A percentile compares a stretch with the other conserved stretches of the same genome.
Evolutionary conservation across 225 moss, liverwort and hornwort genomes (phyloP).

Genomic region (Takakia lepidozioides): DNA sequence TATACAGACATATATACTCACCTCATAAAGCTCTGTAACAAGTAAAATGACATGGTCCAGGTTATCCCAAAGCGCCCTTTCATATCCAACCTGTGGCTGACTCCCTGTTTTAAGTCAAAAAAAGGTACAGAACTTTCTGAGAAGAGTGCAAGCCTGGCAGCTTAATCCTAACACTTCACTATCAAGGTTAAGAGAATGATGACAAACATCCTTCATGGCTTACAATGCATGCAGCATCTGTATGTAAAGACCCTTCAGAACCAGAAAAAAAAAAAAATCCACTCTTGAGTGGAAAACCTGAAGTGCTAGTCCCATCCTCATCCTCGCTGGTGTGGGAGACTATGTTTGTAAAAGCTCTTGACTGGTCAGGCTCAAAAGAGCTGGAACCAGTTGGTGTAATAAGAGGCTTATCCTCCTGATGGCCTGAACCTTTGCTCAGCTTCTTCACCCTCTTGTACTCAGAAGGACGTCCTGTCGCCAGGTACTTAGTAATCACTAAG

Average conservation of each 20-base stretch:
- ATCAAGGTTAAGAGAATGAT: too few species aligned
- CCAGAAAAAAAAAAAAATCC: too few species aligned
- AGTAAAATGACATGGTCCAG: constrained; percentile 66
- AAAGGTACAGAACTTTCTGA: too few species aligned
- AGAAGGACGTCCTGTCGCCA: constrained; percentile 44
- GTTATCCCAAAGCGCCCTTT: constrained; percentile 67
- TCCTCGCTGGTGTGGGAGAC: constrained; percentile 4
- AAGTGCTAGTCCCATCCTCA: constrained; percentile 26
- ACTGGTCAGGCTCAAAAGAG: constrained; percentile 8
- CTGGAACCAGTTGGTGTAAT: constrained; percentile 19
- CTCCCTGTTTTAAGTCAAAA: too few species aligned
- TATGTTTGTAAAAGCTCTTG: neutral
- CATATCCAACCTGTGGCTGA: constrained; percentile 18
- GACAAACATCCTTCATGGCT: too few species aligned
- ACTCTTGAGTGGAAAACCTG: too few species aligned
- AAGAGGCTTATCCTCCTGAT: constrained; percentile 20
- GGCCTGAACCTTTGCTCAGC: constrained; percentile 20
- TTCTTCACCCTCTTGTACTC: constrained; percentile 15
- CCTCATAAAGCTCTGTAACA: constrained; percentile 66
- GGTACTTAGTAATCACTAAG: constrained; percentile 59
- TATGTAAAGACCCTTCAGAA: too few species aligned
- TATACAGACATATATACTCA: too few species aligned
- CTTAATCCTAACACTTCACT: too few species aligned
- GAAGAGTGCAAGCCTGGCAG: too few species aligned
- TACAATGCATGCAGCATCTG: too few species aligned